A percentile compares a stretch with the other conserved stretches of the same genome.
phyloP scores from a whole-genome alignment of 2,329 filamentous ascomycete genomes.

The Pyricularia pennisetigena region DNA sequence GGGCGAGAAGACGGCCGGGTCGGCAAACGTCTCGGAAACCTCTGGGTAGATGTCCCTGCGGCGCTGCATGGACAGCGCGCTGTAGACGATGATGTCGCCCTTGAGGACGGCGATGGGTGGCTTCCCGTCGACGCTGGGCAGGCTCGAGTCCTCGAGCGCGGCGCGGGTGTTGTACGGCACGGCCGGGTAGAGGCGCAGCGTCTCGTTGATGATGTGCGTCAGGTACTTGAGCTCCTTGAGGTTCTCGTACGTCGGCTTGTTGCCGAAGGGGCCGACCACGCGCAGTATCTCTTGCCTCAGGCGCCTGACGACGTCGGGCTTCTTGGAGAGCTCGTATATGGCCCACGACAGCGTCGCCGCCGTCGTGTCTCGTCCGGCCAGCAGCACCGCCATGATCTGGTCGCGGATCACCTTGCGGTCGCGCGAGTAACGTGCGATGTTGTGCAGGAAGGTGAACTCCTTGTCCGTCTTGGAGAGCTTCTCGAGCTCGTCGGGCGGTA shows the following conservation, averaged over 20 bases:
- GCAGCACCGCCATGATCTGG: conserved; percentile 62
- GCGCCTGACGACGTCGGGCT: conserved; percentile 24
- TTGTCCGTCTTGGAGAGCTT: conserved; percentile 57
- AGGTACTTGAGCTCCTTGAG: conserved; percentile 39
- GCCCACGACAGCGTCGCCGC: conserved; percentile 31
- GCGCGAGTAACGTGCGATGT: conserved; percentile 60
- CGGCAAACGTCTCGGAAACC: conserved; percentile 13
- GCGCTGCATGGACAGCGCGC: conserved; percentile 18
- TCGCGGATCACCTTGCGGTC: conserved; percentile 57
- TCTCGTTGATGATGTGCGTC: conserved; percentile 32
- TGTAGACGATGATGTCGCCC: conserved; percentile 16
- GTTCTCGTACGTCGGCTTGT: conserved; percentile 35
- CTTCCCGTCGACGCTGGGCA: conserved; percentile 12
- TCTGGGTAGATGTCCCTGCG: conserved; percentile 17
- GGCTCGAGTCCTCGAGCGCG: conserved; percentile 14
- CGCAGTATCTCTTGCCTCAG: conserved; percentile 24
- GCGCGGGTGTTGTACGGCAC: conserved; percentile 18
- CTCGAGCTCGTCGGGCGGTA: conserved; percentile 56
- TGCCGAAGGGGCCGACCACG: conserved; percentile 14
- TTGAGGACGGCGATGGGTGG: conserved; percentile 12
- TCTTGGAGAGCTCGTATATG: conserved; percentile 24
- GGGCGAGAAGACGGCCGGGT: conserved; percentile 17
- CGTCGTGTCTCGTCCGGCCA: conserved; percentile 60
- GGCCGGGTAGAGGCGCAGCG: conserved; percentile 17
- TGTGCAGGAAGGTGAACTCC: conserved; percentile 68